Evolutionary conservation across 768 basidiomycete species (phyloP).

Genomic region (Kondoa subrosea): DNA sequence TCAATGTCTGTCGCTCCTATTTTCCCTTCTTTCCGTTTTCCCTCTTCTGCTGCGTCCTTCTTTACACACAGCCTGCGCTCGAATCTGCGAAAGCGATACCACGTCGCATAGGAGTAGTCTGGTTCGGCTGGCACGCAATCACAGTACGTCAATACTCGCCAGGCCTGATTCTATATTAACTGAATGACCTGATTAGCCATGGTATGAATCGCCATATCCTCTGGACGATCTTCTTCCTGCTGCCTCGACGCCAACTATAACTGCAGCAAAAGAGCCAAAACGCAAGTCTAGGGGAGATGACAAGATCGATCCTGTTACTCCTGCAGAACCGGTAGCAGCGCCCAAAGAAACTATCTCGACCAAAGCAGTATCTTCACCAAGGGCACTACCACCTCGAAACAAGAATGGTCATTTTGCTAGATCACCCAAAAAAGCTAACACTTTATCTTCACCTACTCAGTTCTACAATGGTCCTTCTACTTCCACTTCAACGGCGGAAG

Average conservation of each 20-base stretch:
- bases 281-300: background rate
- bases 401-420: background rate
- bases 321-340: slow-evolving; percentile 3
- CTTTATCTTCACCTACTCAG: background rate
- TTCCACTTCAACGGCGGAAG: no score
- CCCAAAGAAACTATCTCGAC: background rate
- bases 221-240: slow-evolving; percentile 13
- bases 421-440: background rate
- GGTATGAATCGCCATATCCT: slow-evolving; percentile 17
- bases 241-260: background rate
- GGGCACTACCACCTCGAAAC: background rate
- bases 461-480: no score
- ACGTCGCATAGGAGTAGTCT: background rate
- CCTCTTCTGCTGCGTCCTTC: background rate
- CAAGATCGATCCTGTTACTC: no score
- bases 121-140: background rate
- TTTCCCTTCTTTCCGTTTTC: background rate
- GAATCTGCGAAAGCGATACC: background rate
- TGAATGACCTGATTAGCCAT: slow-evolving; percentile 12
- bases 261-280: no score
- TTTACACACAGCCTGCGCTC: background rate
- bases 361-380: background rate
- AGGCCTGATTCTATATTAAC: background rate
- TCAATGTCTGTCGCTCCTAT: background rate
- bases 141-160: background rate